Conservation (phyloP, 768 basidiomycete genomes). For the Mrakia gelida region DNA sequence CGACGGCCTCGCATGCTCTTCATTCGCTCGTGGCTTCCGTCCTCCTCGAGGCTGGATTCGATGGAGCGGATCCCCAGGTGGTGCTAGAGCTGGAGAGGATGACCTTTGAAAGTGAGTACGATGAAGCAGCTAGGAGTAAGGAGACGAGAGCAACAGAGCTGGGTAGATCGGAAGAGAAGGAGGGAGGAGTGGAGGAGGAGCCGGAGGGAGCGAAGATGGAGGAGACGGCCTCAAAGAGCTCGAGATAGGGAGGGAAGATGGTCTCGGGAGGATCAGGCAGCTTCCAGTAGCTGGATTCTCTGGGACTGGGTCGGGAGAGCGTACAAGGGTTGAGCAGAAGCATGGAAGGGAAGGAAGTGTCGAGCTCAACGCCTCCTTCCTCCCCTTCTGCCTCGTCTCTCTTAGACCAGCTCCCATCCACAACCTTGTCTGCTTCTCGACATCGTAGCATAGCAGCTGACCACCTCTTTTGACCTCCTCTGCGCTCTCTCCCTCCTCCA, state of each 20-base stretch:
- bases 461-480: neutral
- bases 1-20: slow-evolving; percentile 8
- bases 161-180: neutral
- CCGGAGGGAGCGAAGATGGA: too few relatives aligned
- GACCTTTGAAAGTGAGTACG: neutral
- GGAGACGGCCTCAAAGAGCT: too few relatives aligned
- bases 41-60: slow-evolving; percentile 12
- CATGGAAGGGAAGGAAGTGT: neutral
- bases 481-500: neutral
- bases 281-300: neutral
- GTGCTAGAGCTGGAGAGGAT: slow-evolving; percentile 14
- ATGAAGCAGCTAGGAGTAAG: neutral
- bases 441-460: too few relatives aligned
- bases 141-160: neutral
- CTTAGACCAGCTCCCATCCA: neutral
- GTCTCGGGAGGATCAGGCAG: too few relatives aligned
- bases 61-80: slow-evolving; percentile 9
- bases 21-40: slow-evolving; percentile 16
- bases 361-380: neutral
- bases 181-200: too few relatives aligned
- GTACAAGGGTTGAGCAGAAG: too few relatives aligned
- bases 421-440: neutral
- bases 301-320: neutral
- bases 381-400: neutral
- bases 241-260: too few relatives aligned